Percentiles rank a stretch among this genome's conserved stretches.
Conservation (phyloP, 2,329 filamentous ascomycete genomes). For the Rhynchosporium agropyri region DNA sequence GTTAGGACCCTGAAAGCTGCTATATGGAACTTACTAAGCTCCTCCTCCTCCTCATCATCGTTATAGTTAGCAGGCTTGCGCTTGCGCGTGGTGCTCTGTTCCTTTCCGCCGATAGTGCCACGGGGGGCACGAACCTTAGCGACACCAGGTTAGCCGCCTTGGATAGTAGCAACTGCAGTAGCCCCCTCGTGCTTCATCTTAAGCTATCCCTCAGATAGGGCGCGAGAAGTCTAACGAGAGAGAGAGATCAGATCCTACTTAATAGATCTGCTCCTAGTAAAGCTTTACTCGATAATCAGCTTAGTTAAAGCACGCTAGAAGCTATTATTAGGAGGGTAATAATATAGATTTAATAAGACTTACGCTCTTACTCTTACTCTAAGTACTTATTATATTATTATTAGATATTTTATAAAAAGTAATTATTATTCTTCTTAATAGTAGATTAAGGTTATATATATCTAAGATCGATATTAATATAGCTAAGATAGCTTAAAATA, state of each 20-base stretch:
- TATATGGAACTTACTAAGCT: too few relatives aligned
- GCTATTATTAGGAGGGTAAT: not conserved
- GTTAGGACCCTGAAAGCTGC: too few relatives aligned
- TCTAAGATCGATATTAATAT: not conserved
- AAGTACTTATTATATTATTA: not conserved
- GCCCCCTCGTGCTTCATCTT: slow-evolving; percentile 1
- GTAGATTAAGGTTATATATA: not conserved
- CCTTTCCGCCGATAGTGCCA: not conserved
- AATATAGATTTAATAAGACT: not conserved
- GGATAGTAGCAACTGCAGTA: not conserved
- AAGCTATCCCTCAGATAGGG: not conserved
- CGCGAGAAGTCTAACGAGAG: slow-evolving; percentile 10
- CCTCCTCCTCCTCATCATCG: not conserved
- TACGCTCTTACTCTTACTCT: not conserved
- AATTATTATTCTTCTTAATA: not conserved
- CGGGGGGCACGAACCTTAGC: not conserved
- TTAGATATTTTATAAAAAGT: not conserved
- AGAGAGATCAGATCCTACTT: slow-evolving; percentile 7
- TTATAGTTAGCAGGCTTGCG: not conserved
- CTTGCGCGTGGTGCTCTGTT: not conserved
- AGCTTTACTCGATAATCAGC: slow-evolving; percentile 6
- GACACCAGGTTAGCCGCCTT: not conserved
- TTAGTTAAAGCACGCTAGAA: not conserved
- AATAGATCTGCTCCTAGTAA: not conserved
- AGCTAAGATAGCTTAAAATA: not conserved